These are phyloP conservation scores for Magnusiomyces sp. DNA, from an alignment of 1,139 yeast species.

Conservation along the genomic window DNA sequence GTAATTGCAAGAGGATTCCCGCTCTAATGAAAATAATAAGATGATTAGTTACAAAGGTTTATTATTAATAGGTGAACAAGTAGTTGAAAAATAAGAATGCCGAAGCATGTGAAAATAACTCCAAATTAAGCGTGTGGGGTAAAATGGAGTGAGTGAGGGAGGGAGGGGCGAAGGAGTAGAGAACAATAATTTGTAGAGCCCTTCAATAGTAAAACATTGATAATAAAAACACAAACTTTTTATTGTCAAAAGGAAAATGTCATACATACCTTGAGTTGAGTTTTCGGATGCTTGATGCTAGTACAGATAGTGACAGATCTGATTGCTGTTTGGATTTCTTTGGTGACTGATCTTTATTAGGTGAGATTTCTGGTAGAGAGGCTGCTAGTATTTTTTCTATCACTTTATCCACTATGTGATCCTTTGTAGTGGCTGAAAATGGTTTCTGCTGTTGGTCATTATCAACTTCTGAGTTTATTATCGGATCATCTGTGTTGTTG, in stretches of 20 bases:
- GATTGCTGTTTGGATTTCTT: slow-evolving; percentile 5
- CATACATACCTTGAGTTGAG: slow-evolving; percentile 10
- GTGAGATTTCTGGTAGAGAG: slow-evolving; percentile 4
- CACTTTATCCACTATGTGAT: slow-evolving; percentile 13
- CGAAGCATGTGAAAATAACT: too few species aligned
- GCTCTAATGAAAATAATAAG: not conserved
- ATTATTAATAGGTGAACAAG: too few species aligned
- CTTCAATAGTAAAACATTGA: not conserved
- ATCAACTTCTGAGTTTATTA: not conserved
- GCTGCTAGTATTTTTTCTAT: slow-evolving; percentile 11
- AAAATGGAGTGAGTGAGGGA: too few species aligned
- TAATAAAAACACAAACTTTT: not conserved
- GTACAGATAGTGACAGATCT: slow-evolving; percentile 12
- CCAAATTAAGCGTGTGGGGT: too few species aligned
- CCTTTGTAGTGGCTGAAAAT: not conserved
- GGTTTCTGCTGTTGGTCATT: slow-evolving; percentile 1
- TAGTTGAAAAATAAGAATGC: too few species aligned
- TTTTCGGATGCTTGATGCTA: slow-evolving; percentile 14
- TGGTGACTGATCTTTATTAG: not conserved
- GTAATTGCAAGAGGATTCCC: slow-evolving; percentile 7
- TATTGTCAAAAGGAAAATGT: not conserved
- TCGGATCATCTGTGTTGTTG: not conserved
- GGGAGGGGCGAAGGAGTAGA: too few species aligned
- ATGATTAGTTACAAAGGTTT: too few species aligned
- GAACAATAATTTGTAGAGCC: too few species aligned